These are phyloP conservation scores for Cyclotella sp. DNA, from an alignment of 108 stramenopile genomes.

Conservation along the genomic window DNA sequence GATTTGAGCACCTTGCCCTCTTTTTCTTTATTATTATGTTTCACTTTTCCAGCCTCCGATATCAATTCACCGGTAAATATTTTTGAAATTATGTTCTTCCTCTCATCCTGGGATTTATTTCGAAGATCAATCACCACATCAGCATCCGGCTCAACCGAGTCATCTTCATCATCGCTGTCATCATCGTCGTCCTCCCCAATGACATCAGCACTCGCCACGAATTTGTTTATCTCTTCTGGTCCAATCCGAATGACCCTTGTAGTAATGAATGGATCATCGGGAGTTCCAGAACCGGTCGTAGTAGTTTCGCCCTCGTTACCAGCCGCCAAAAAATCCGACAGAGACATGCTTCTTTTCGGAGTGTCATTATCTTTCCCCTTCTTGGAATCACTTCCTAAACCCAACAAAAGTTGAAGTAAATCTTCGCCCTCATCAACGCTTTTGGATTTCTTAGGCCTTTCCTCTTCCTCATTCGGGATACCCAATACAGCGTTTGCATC, in stretches of 20 bases:
- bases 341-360: constrained; percentile 23
- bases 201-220: constrained; percentile 15
- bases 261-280: constrained; percentile 47
- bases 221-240: constrained; percentile 33
- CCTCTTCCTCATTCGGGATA: constrained; percentile 29
- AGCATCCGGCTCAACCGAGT: constrained; percentile 26
- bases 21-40: constrained; percentile 12
- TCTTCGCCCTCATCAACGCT: constrained; percentile 13
- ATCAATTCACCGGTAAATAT: constrained; percentile 37
- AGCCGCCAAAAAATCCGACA: constrained; percentile 38
- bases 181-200: constrained; percentile 34
- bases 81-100: constrained; percentile 45
- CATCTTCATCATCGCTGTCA: constrained; percentile 45
- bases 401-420: constrained; percentile 28
- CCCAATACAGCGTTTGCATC: constrained; percentile 47
- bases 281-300: constrained; percentile 41
- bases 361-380: constrained; percentile 32
- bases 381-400: constrained; percentile 23
- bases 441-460: constrained; percentile 29
- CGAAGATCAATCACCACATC: constrained; percentile 47
- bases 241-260: constrained; percentile 43
- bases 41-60: constrained; percentile 37
- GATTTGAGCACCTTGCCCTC: constrained; percentile 9
- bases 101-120: constrained; percentile 45
- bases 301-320: constrained; percentile 26